phyloP scores from a whole-genome alignment of 331 rosid genomes.

The Pyracantha coccinea region DNA sequence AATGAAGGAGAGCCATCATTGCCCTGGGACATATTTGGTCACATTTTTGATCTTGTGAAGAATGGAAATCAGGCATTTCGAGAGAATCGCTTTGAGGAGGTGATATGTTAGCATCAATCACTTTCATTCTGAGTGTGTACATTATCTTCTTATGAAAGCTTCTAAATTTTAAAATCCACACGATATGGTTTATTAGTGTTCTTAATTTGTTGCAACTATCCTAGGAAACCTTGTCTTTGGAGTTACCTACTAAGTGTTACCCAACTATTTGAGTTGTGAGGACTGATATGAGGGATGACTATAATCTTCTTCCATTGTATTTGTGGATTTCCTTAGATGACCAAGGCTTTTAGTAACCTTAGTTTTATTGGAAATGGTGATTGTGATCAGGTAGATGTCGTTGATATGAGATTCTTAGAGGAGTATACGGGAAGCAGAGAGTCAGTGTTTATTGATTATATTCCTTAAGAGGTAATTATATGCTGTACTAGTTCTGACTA shows the following conservation, averaged over 20 bases:
- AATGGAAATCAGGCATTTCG: slow-evolving; percentile 69
- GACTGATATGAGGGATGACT: background rate
- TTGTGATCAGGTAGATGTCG: background rate
- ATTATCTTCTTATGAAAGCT: background rate
- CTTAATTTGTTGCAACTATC: background rate
- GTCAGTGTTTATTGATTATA: background rate
- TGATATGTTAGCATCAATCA: background rate
- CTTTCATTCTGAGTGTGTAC: background rate
- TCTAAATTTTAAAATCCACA: background rate
- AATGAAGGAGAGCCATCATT: slow-evolving; percentile 38
- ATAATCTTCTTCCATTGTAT: background rate
- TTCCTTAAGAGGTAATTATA: background rate
- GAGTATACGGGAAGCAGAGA: background rate
- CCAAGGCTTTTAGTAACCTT: background rate
- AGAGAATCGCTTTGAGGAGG: slow-evolving; percentile 70
- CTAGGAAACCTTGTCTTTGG: background rate
- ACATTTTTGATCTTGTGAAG: slow-evolving; percentile 59
- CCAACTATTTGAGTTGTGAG: background rate
- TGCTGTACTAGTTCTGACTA: background rate
- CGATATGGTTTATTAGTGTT: background rate
- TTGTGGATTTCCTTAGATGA: background rate
- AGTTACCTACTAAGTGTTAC: background rate
- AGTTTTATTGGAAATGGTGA: background rate
- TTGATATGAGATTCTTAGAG: slow-evolving; percentile 5
- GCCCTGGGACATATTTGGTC: slow-evolving; percentile 46